A percentile compares a stretch with the other conserved stretches of the same genome.
Conservation (phyloP, 2,329 filamentous ascomycete species). For the Diaporthe helianthi region DNA sequence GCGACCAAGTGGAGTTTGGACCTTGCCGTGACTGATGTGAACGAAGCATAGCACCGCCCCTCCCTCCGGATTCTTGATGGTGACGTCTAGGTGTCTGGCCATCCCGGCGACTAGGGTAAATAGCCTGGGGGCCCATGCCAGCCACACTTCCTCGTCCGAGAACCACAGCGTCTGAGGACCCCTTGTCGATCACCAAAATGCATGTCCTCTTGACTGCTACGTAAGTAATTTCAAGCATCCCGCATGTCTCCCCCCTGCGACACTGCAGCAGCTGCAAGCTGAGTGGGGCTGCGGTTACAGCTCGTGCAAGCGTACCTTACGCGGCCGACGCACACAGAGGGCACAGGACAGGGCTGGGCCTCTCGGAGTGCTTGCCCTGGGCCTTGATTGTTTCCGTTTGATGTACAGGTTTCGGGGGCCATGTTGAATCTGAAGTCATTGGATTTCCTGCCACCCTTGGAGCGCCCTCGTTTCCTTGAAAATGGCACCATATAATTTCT, state of each 20-base stretch:
- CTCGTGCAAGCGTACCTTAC: constrained; percentile 31
- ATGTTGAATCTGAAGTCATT: constrained; percentile 22
- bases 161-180: constrained; percentile 13
- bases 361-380: constrained; percentile 21
- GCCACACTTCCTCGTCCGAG: constrained; percentile 14
- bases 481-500: constrained; percentile 3
- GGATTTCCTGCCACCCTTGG: constrained; percentile 12
- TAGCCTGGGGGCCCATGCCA: constrained; percentile 6
- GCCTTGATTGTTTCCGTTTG: constrained; percentile 24
- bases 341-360: constrained; percentile 27
- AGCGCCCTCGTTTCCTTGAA: constrained; percentile 2
- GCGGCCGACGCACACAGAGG: constrained; percentile 28
- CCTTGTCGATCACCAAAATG: constrained; percentile 22
- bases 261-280: constrained; percentile 24
- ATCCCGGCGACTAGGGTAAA: background rate
- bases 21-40: constrained; percentile 4
- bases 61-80: constrained; percentile 24
- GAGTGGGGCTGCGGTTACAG: constrained; percentile 30
- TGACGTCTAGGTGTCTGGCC: constrained; percentile 25
- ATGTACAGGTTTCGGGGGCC: constrained; percentile 30
- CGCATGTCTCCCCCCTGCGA: constrained; percentile 13
- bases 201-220: constrained; percentile 18
- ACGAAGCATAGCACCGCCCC: constrained; percentile 27
- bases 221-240: constrained; percentile 29
- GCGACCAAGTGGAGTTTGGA: constrained; percentile 28